Evolutionary conservation across 75 land plant genomes (phyloP).

Genomic region (Adiantum capillusveneris): DNA sequence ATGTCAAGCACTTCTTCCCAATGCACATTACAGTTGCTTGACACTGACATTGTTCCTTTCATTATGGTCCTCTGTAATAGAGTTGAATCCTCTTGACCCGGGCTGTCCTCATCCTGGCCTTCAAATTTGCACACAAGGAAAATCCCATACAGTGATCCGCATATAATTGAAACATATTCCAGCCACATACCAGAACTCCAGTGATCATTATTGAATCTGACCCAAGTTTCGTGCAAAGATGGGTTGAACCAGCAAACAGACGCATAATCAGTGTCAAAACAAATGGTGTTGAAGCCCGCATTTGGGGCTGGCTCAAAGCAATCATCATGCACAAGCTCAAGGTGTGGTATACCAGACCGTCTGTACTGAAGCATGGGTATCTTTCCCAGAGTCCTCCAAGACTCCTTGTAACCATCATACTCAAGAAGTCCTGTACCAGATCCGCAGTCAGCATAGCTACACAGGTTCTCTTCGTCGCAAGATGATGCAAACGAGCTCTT

Average conservation of each 20-base stretch:
- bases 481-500: no score
- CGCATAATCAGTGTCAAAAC: background rate
- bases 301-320: background rate
- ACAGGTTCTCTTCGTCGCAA: background rate
- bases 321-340: background rate
- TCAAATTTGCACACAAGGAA: background rate
- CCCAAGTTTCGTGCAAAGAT: background rate
- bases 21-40: background rate
- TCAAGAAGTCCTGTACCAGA: background rate
- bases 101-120: background rate
- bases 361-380: background rate
- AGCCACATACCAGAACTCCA: background rate
- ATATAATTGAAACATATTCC: background rate
- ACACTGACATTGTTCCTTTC: background rate
- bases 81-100: no score
- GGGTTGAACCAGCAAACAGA: background rate
- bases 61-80: background rate
- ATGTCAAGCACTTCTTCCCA: background rate
- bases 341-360: background rate
- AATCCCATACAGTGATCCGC: background rate
- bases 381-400: background rate
- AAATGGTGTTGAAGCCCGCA: background rate
- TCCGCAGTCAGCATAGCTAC: background rate
- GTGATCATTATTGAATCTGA: background rate
- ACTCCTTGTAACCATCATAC: background rate